Conservation (phyloP, 768 basidiomycete genomes). For the Termitomyces sp. region DNA sequence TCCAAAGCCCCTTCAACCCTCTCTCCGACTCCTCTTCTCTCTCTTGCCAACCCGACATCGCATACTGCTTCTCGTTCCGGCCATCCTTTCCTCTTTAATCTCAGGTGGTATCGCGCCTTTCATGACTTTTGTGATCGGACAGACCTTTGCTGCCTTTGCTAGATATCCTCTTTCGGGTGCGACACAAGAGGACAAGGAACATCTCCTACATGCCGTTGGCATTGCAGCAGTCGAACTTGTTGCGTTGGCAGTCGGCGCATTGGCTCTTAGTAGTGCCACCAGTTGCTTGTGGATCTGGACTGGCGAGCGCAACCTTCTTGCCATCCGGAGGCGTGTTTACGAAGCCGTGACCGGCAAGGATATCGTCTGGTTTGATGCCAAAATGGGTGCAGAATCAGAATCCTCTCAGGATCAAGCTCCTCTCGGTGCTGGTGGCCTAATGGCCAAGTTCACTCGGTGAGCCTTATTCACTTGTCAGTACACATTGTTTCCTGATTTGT, state of each 20-base stretch:
- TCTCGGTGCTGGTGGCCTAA: slow-evolving; percentile 83
- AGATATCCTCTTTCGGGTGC: slow-evolving; percentile 41
- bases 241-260: slow-evolving; percentile 59
- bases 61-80: slow-evolving; percentile 61
- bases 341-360: slow-evolving; percentile 61
- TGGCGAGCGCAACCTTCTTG: slow-evolving; percentile 76
- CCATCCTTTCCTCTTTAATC: slow-evolving; percentile 55
- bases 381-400: slow-evolving; percentile 58
- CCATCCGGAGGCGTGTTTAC: slow-evolving; percentile 68
- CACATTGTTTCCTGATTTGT: not conserved
- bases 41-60: slow-evolving; percentile 57
- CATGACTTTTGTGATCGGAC: slow-evolving; percentile 83
- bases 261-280: slow-evolving; percentile 72
- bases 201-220: slow-evolving; percentile 56
- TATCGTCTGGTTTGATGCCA: slow-evolving; percentile 90
- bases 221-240: slow-evolving; percentile 63
- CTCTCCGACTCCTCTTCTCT: slow-evolving; percentile 54
- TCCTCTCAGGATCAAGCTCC: slow-evolving; percentile 41
- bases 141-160: slow-evolving; percentile 72
- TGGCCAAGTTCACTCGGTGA: slow-evolving; percentile 89
- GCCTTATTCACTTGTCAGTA: slow-evolving; percentile 9
- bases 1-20: slow-evolving; percentile 20
- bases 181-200: slow-evolving; percentile 39
- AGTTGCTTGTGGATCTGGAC: slow-evolving; percentile 83
- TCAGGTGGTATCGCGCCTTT: slow-evolving; percentile 77